Conservation (phyloP, 2,329 filamentous ascomycete genomes). For the Fusarium pseudonygamai region DNA sequence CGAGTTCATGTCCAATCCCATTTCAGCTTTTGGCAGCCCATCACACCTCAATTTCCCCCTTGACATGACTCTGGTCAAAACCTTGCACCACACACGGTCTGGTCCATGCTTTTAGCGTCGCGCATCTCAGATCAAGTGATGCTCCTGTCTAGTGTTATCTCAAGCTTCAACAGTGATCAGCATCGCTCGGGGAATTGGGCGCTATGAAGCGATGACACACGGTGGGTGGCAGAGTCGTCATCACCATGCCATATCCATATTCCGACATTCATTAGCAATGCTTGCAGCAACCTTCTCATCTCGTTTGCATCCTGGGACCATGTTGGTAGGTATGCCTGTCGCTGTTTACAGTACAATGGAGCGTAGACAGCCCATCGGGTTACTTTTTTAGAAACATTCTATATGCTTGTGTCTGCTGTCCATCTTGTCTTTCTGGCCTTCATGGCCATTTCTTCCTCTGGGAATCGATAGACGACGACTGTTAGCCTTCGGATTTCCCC, state of each 20-base stretch:
- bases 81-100: constrained; percentile 23
- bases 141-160: constrained; percentile 23
- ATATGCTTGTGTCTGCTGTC: not conserved
- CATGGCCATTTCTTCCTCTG: not conserved
- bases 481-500: not conserved
- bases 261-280: constrained; percentile 12
- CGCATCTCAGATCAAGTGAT: constrained; percentile 40
- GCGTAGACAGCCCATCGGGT: not conserved
- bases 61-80: constrained; percentile 34
- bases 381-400: not conserved
- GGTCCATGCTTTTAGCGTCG: constrained; percentile 26
- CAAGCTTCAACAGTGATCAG: constrained; percentile 31
- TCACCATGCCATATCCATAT: constrained; percentile 14
- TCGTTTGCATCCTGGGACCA: not conserved
- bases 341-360: not conserved
- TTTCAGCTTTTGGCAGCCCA: constrained; percentile 6
- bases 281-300: constrained; percentile 9
- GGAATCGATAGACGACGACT: not conserved
- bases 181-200: constrained; percentile 3
- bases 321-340: not conserved
- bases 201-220: not conserved
- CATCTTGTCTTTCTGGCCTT: not conserved
- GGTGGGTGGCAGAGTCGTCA: constrained; percentile 19
- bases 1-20: constrained; percentile 4
- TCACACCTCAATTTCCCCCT: constrained; percentile 11